Evolutionary conservation across 345 rosid genomes (phyloP).

Genomic region (Citrus mangshanensis): DNA sequence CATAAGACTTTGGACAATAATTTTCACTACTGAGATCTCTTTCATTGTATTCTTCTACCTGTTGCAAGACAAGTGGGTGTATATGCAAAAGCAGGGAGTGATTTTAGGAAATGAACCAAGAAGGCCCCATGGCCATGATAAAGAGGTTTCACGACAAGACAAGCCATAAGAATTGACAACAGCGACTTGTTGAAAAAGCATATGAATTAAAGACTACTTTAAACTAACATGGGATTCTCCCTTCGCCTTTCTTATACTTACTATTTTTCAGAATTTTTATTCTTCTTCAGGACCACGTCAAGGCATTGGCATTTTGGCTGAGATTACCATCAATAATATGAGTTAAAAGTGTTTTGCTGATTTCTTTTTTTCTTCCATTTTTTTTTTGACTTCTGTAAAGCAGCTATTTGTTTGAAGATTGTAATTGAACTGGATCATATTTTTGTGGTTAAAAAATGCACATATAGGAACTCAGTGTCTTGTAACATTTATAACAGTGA

Average conservation of each 20-base stretch:
- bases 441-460: background rate
- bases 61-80: constrained; percentile 60
- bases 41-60: constrained; percentile 41
- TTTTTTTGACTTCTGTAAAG: background rate
- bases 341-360: background rate
- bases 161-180: constrained; percentile 13
- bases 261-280: background rate
- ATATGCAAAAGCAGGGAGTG: constrained; percentile 46
- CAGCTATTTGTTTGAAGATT: constrained; percentile 1
- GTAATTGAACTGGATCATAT: background rate
- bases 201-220: background rate
- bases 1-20: constrained; percentile 40
- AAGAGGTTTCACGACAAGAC: constrained; percentile 9
- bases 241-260: background rate
- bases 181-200: constrained; percentile 21
- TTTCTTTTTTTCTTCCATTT: background rate
- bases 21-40: constrained; percentile 39
- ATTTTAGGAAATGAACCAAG: constrained; percentile 31
- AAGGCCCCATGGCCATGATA: constrained; percentile 18
- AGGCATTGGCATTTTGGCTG: background rate
- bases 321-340: background rate
- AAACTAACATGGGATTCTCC: constrained; percentile 13
- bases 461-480: background rate
- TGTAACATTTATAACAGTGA: background rate
- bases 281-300: background rate